phyloP scores from a whole-genome alignment of 331 rosid species.

The Malus hybrid region DNA sequence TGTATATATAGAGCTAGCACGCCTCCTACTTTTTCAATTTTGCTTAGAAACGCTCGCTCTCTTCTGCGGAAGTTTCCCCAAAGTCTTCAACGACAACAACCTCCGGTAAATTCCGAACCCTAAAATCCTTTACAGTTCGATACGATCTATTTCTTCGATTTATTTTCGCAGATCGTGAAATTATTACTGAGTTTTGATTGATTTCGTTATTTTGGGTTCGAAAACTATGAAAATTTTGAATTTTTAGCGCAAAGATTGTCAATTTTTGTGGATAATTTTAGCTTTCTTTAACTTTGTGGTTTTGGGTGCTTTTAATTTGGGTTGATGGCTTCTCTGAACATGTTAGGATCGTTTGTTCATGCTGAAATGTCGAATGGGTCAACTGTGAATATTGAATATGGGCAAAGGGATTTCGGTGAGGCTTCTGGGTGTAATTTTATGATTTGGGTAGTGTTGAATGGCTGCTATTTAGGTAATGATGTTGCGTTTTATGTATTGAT shows the following conservation, averaged over 20 bases:
- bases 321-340: neutral
- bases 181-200: neutral
- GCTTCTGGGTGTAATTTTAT: neutral
- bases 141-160: neutral
- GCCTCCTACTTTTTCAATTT: neutral
- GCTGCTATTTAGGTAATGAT: neutral
- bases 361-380: neutral
- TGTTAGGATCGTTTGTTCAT: neutral
- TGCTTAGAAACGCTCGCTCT: neutral
- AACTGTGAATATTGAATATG: neutral
- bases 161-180: neutral
- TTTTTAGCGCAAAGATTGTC: neutral
- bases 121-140: neutral
- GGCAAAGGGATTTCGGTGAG: neutral
- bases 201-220: neutral
- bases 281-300: neutral
- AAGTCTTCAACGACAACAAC: neutral
- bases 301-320: neutral
- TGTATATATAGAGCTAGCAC: neutral
- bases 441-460: neutral
- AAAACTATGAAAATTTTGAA: neutral
- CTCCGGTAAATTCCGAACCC: neutral
- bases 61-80: neutral
- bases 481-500: neutral
- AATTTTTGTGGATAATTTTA: neutral